These are phyloP conservation scores for Osmanthus fragrans DNA, from an alignment of 257 asterid genomes.

Conservation along the genomic window DNA sequence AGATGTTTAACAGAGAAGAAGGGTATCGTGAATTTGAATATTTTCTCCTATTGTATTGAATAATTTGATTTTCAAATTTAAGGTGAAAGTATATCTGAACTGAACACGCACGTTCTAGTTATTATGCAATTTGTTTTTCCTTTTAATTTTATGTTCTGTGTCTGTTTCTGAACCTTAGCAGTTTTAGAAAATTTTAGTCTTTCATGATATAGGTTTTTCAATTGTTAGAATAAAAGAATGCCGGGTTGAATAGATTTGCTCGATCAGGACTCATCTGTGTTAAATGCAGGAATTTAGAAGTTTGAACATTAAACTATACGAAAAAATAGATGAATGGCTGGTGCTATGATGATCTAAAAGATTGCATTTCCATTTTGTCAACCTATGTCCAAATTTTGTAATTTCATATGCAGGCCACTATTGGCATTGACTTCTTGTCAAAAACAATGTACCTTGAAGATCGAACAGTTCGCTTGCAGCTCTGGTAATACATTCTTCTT, in stretches of 20 bases:
- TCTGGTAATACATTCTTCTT: slow-evolving; percentile 30
- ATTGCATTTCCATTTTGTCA: neutral
- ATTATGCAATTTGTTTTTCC: no score
- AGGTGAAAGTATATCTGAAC: no score
- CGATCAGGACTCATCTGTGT: neutral
- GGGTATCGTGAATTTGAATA: no score
- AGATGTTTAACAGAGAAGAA: no score
- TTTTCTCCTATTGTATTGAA: no score
- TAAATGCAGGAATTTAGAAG: neutral
- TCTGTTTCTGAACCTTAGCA: no score
- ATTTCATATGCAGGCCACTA: slow-evolving; percentile 43
- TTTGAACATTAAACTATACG: neutral
- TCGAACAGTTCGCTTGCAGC: slow-evolving; percentile 66
- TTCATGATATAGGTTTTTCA: no score
- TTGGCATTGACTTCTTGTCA: slow-evolving; percentile 62
- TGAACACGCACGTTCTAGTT: no score
- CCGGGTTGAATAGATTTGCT: neutral
- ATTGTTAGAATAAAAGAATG: neutral
- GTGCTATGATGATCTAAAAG: neutral
- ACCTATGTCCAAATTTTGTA: neutral
- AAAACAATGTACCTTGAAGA: slow-evolving; percentile 72
- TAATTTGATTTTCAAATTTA: no score
- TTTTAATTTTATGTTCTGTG: no score
- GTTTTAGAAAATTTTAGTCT: no score
- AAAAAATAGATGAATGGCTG: neutral